These are phyloP conservation scores for Hibiscus mutabilis DNA, from an alignment of 345 rosid genomes.

Conservation along the genomic window DNA sequence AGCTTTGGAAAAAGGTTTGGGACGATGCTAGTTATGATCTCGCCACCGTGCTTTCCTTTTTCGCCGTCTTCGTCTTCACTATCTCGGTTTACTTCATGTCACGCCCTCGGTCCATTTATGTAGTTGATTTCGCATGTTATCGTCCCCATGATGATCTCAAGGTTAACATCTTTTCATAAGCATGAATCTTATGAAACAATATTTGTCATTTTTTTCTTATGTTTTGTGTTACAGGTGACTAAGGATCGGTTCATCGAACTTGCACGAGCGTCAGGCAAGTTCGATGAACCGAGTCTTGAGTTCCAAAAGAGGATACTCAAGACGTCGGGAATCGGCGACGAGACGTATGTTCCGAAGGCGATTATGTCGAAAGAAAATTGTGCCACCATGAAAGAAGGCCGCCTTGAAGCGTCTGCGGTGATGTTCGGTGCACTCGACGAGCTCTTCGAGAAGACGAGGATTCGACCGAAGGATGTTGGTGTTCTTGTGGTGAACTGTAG, in stretches of 20 bases:
- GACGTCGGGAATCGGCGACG: constrained; percentile 81
- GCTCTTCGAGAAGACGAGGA: constrained; percentile 71
- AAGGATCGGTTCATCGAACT: constrained; percentile 59
- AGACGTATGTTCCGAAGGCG: constrained; percentile 68
- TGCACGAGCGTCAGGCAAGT: constrained; percentile 55
- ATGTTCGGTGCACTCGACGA: constrained; percentile 94
- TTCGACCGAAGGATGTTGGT: constrained; percentile 83
- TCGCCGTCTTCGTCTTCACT: constrained; percentile 63
- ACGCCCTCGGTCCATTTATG: constrained; percentile 76
- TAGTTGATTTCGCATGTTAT: constrained; percentile 77
- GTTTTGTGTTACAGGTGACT: constrained; percentile 39
- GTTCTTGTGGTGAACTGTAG: constrained; percentile 94
- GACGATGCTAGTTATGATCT: constrained; percentile 67
- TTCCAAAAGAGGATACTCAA: constrained; percentile 64
- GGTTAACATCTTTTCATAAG: constrained; percentile 29
- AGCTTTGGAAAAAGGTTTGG: constrained; percentile 82
- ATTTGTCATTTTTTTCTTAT: background rate
- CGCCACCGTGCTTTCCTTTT: constrained; percentile 56
- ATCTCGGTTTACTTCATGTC: constrained; percentile 74
- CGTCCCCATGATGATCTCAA: constrained; percentile 73
- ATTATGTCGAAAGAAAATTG: constrained; percentile 46
- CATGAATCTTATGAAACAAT: background rate
- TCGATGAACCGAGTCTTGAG: constrained; percentile 47
- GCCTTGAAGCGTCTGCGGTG: constrained; percentile 68
- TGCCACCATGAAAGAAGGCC: constrained; percentile 86